These are phyloP conservation scores for Rachicladosporium sp. DNA, from an alignment of 2,329 filamentous ascomycete genomes.

Conservation along the genomic window DNA sequence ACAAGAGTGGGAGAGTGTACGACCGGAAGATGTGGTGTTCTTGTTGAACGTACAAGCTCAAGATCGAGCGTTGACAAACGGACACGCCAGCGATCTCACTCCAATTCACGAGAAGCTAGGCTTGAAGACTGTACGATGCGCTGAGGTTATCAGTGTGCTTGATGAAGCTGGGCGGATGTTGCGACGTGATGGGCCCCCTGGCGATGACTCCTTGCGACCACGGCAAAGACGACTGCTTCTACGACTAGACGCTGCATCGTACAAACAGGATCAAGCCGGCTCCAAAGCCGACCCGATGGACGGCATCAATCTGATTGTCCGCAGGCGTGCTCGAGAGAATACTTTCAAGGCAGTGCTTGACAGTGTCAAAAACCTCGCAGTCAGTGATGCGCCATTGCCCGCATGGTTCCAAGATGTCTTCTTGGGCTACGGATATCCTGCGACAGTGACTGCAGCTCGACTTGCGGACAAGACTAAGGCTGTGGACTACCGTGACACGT, in stretches of 20 bases:
- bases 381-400: slow-evolving; percentile 75
- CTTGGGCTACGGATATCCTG: slow-evolving; percentile 89
- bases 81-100: slow-evolving; percentile 35
- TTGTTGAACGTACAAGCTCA: slow-evolving; percentile 62
- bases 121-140: slow-evolving; percentile 61
- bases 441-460: slow-evolving; percentile 74
- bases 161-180: slow-evolving; percentile 72
- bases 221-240: slow-evolving; percentile 61
- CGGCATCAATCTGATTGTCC: slow-evolving; percentile 71
- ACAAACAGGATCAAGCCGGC: slow-evolving; percentile 61
- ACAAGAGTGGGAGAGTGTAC: slow-evolving; percentile 79
- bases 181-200: slow-evolving; percentile 41
- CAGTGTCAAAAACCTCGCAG: slow-evolving; percentile 73
- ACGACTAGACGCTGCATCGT: slow-evolving; percentile 66
- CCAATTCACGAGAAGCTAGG: slow-evolving; percentile 46
- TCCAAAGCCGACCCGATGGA: slow-evolving; percentile 67
- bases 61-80: slow-evolving; percentile 42
- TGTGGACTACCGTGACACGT: slow-evolving; percentile 87
- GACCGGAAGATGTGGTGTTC: slow-evolving; percentile 81
- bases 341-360: slow-evolving; percentile 93
- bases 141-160: slow-evolving; percentile 72
- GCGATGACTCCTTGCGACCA: slow-evolving; percentile 50
- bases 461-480: slow-evolving; percentile 64
- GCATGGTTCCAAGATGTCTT: slow-evolving; percentile 95
- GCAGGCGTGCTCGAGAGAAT: slow-evolving; percentile 78